Base-by-base conservation (phyloP, 108 stramenopile species). In the Stephanodiscus triporus region DNA sequence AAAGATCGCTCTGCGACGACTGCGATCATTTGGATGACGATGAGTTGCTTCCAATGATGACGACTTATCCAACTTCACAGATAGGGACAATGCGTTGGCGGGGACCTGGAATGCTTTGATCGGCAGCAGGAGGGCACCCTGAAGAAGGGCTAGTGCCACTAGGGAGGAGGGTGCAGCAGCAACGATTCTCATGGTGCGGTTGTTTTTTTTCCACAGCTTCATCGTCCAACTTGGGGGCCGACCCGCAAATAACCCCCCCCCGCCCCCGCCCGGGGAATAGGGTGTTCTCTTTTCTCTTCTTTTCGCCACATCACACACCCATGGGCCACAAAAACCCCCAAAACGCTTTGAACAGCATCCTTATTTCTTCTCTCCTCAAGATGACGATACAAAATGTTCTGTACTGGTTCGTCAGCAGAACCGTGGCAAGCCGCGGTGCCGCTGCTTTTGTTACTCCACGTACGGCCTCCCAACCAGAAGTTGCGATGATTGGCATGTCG, bases 81-180 rank as follows among this genome's bases (percentile, higher is more conserved):
- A 10, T 4, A 30, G 27, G 56, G 56, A 23, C 9, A 11, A 61
- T 43, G 30, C 22, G 36, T 37, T 36, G 19, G 60, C 9, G 10
- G 60, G 60, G 36, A 10, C 4, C 11, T 38, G 60, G 20, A 61
- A 61, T 36, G 60, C 60, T 8, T 61, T 43, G 60, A 23, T 61
- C 60, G 60, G n/a, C 36, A 42, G 22, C 17, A 61, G 30, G 36
- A 61, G 36, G 9, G 60, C 60, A 23, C 29, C 60, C 19, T 49
- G 48, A 38, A 19, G n/a, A 61, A 19, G 36, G 58, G 30, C 30
- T 54, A 22, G 24, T 27, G 53, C 53, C 53, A 27, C 20, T 54
- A 54, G 53, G 9, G 53, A 26, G 53, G 53, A 26, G 7, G 53
- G 9, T 26, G 26, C 2, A 54, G 4, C 19, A 24, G 58, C 29